Conservation (phyloP, 116 monocot species). For the Iris pallida region DNA sequence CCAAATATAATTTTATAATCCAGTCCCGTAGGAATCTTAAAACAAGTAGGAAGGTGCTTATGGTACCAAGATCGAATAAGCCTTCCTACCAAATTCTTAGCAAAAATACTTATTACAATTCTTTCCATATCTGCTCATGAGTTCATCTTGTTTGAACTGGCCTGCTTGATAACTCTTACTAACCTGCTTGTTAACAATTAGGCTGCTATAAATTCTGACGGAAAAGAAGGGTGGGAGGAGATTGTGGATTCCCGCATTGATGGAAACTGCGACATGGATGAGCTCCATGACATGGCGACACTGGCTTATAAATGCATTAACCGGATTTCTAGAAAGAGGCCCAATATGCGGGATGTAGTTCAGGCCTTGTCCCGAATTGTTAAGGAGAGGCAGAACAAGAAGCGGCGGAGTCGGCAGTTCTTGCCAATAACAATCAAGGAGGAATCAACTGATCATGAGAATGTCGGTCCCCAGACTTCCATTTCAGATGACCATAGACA, state of each 20-base stretch:
- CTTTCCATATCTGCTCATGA: too few species aligned
- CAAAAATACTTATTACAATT: too few species aligned
- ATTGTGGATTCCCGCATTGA: constrained; percentile 67
- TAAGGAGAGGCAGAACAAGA: constrained; percentile 29
- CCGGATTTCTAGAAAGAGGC: constrained; percentile 46
- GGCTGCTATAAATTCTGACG: constrained; percentile 79
- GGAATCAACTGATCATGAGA: neutral
- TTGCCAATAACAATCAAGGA: constrained; percentile 17
- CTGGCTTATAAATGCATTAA: constrained; percentile 77
- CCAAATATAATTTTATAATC: too few species aligned
- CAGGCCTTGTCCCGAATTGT: constrained; percentile 41
- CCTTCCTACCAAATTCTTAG: too few species aligned
- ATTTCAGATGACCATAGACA: too few species aligned
- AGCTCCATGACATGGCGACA: constrained; percentile 58
- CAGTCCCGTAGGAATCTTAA: too few species aligned
- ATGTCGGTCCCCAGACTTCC: neutral
- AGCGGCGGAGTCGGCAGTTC: constrained; percentile 22
- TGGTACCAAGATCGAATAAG: too few species aligned
- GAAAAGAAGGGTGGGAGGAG: constrained; percentile 78
- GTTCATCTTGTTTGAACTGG: too few species aligned
- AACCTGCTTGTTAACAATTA: constrained; percentile 14
- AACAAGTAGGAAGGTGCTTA: too few species aligned
- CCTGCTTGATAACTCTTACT: neutral
- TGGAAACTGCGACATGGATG: constrained; percentile 42
- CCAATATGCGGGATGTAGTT: constrained; percentile 77